Evolutionary conservation across 306 rosid genomes (phyloP).

Genomic region (Ormosia emarginata): DNA sequence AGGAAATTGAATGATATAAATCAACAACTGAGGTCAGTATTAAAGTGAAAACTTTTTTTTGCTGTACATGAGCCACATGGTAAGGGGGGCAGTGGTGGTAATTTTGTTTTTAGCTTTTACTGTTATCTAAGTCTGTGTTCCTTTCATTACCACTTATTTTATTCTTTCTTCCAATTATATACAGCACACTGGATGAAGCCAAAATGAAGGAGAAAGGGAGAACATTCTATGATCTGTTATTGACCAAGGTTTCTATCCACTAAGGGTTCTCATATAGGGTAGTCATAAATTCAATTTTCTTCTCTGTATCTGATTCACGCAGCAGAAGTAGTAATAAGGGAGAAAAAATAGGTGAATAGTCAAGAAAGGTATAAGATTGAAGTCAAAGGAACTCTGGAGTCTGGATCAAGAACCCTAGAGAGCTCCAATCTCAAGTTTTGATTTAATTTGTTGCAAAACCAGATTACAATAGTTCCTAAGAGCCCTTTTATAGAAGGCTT

Average conservation of each 20-base stretch:
- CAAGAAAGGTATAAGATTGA: too few species aligned
- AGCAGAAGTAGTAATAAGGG: too few species aligned
- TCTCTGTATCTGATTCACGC: not conserved
- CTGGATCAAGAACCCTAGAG: too few species aligned
- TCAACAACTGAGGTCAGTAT: slow-evolving; percentile 78
- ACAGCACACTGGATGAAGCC: slow-evolving; percentile 87
- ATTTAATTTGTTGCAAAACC: too few species aligned
- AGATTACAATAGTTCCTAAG: too few species aligned
- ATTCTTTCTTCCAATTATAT: slow-evolving; percentile 27
- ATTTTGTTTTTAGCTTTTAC: not conserved
- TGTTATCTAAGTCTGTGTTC: not conserved
- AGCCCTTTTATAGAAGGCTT: too few species aligned
- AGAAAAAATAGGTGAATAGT: too few species aligned
- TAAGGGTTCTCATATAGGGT: too few species aligned
- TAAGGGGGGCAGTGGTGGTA: not conserved
- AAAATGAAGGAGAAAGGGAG: slow-evolving; percentile 96
- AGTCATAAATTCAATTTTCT: slow-evolving; percentile 13
- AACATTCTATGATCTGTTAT: slow-evolving; percentile 82
- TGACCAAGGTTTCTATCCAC: slow-evolving; percentile 72
- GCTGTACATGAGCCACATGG: not conserved
- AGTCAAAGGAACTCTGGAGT: too few species aligned
- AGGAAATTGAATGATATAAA: slow-evolving; percentile 71
- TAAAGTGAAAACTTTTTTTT: not conserved
- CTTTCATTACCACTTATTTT: not conserved
- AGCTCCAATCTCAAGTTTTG: too few species aligned